Evolutionary conservation across 73 alveolate genomes (phyloP), one percentile per base, ranked within the genome.

Genomic region (Paramecium sexaurelia): DNA sequence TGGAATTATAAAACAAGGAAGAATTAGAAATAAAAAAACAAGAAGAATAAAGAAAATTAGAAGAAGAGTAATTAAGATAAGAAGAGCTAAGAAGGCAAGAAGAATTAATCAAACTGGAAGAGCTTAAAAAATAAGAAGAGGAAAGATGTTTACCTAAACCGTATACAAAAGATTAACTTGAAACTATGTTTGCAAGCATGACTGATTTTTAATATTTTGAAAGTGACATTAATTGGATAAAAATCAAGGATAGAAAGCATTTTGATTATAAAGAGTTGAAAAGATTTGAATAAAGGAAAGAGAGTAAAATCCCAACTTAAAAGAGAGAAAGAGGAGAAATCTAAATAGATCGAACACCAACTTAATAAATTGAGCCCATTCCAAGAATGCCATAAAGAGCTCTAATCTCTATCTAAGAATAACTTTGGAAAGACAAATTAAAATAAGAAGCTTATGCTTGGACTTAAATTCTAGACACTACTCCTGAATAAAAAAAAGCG

Each of bases 171-270:
- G 43, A 61, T 41, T 13, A 32, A 13, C 26, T 61, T 10, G 83
- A 61, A 15, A 10, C 39, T 1, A 61, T 61, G 41, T 61, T 61
- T 61, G 20, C 41, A 32, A 61, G 26, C 29, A 26, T 51, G 39
- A 61, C 1, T 26, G 83, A 61, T 61, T 61, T 61, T 61, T 61
- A 26, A 61, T 61, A 61, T 61, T 61, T 61, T 61, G 83, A 61
- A 32, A 61, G 47, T 29, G 43, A 61, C 83, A 13, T 0, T 19
- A 10, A 29, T 61, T 61, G 83, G 83, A 32, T 61, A 9, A 32
- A 26, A 61, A 29, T 61, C 10, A 32, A 32, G 24, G 43, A 61
- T 26, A 61, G 83, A 61, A 61, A 32, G n/a, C 83, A 61, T 32
- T 32, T 29, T 26, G 83, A 61, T 61, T 32, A 61, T 61, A 61